Evolutionary conservation across 73 alveolate species (phyloP), one percentile per base, ranked within the genome.

Genomic region (Blepharisma japonicum): DNA sequence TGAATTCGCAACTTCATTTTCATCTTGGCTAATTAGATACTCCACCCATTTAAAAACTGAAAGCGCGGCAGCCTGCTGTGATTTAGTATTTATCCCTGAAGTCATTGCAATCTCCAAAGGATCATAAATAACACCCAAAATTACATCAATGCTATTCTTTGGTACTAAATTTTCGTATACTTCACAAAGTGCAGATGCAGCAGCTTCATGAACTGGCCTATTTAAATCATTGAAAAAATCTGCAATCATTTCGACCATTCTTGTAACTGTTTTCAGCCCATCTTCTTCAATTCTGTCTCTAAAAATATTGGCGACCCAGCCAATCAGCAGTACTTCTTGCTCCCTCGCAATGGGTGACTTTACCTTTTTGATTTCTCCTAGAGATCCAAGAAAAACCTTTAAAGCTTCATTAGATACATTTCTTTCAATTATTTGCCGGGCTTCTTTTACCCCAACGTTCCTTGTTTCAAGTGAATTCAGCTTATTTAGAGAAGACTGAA

Each of bases 201-300:
- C 74, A 18, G 74, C 74, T 61, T 61, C 74, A 61, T 61, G 74
- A 14, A 61, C 74, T 20, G 74, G 23, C 11, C 74, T n/a, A 25
- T 14, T 25, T 61, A 61, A 25, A 25, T 61, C 74, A 14, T 11
- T 39, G 47, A 20, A 61, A 25, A 61, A 61, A 14, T 25, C 74
- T 25, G 14, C 18, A 20, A 25, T 25, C 49, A 61, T 20, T 20
- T 61, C 74, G 11, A 61, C n/a, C 23, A 61, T 9, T 61, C 47
- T 61, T 61, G 11, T 14, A 61, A 61, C 18, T 20, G 74, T 18
- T 25, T 61, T 61, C 4, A 53, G 23, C 5, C 74, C 74, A 25
- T 25, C 74, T 8, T 61, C 47, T 14, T 61, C 74, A 14, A 61
- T 14, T 25, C 46, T 61, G 14, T 61, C 74, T 61, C 74, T 39